Evolutionary conservation across 768 basidiomycete genomes (phyloP), one percentile per base, ranked within the genome.

Genomic region (Suillus subalutaceus): DNA sequence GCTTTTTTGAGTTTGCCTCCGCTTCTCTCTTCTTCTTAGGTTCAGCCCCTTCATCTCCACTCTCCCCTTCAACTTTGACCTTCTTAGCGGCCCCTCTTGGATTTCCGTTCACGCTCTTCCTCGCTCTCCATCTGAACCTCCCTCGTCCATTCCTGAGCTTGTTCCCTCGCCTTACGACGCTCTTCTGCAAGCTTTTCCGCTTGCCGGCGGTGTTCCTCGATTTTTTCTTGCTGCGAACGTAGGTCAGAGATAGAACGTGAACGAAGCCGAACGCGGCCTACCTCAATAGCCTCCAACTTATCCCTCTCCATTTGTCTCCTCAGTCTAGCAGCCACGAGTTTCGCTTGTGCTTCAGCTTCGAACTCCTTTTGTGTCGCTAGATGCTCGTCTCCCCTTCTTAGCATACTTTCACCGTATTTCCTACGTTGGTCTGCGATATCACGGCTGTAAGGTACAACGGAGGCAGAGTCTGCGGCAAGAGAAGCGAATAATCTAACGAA

Each of bases 401-500:
- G 75, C 84, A 99, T 89, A 72, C 85, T 90, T 67, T 93, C 91
- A 15, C 96, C 95, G 71, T 98, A 99, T 75, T 91, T 91, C 46
- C 89, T 85, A 53, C 97, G 88, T 70, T 97, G 92, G 70, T 95
- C 91, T 0, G 96, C 94, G 56, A 98, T 85, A 58, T 97, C 95
- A 12, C 85, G 83, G 70, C 84, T 92, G 78, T 98, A 99, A 0
- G 95, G 94, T 20, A 96, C 82, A 58, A 84, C 79, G 0, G 85
- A 75, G 0, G 90, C 84, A 64, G 85, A 83, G 71, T 96, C 93
- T 7, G 85, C 84, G 0, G 94, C 93, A 23, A 99, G 82, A 0
- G 93, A 88, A 12, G 86, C 90, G 79, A 98, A 98, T 10, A 96
- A 78, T 70, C 95, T 96, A 68, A 18, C 64, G 4, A 68, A 66